These are phyloP conservation scores for Magnolia kwangsiensis DNA, from an alignment of 164 flowering plant genomes.

Conservation along the genomic window DNA sequence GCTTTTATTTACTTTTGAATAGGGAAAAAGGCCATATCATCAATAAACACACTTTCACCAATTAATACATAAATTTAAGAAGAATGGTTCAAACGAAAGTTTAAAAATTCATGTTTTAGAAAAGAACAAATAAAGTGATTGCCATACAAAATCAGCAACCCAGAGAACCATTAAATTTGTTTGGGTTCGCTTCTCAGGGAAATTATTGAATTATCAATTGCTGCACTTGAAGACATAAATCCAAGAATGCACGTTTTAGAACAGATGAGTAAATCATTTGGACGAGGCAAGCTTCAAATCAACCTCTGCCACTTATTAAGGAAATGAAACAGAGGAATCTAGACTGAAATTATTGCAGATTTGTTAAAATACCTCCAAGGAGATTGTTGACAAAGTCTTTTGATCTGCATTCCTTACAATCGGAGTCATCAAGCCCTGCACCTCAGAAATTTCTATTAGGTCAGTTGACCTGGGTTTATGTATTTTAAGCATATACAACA, in stretches of 20 bases:
- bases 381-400: constrained; percentile 79
- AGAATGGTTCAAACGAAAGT: not conserved
- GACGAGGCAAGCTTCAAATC: not conserved
- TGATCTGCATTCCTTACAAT: constrained; percentile 93
- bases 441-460: constrained; percentile 2
- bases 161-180: not conserved
- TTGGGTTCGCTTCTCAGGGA: not conserved
- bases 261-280: not conserved
- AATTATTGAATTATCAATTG: not conserved
- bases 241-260: not conserved
- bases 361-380: constrained; percentile 58
- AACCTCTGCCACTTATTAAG: not conserved
- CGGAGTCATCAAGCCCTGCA: constrained; percentile 98
- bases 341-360: not conserved
- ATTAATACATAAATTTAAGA: no score
- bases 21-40: not conserved
- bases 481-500: no score
- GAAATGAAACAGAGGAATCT: not conserved
- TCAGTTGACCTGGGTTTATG: not conserved
- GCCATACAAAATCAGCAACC: not conserved
- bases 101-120: not conserved
- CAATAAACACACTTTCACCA: not conserved
- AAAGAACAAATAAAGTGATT: not conserved
- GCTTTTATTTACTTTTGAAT: not conserved
- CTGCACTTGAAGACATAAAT: not conserved